A percentile compares a stretch with the other conserved stretches of the same genome.
Conservation (phyloP, 139 green algal species). For the Protoeuglena noctilucae region DNA sequence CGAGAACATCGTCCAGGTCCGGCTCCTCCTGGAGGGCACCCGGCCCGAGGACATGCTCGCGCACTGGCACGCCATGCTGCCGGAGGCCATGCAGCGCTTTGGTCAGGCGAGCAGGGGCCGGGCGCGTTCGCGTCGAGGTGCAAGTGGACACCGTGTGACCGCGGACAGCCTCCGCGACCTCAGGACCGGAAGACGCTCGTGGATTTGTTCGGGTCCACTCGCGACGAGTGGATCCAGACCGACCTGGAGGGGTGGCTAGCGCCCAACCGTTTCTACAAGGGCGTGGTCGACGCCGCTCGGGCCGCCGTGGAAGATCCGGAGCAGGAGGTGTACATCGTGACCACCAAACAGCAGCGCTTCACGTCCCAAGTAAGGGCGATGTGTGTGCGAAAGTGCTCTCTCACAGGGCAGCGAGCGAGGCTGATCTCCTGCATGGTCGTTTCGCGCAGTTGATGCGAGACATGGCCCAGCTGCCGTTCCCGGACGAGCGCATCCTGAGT, state of each 20-base stretch:
- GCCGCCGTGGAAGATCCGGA: constrained; percentile 16
- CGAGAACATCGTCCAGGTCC: constrained; percentile 90
- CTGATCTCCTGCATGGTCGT: no score
- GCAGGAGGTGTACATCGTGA: constrained; percentile 88
- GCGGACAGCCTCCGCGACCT: no score
- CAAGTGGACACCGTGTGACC: no score
- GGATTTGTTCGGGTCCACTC: constrained; percentile 67
- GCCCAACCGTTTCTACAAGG: constrained; percentile 82
- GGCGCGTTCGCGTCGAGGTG: no score
- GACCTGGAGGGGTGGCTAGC: constrained; percentile 82
- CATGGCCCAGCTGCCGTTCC: constrained; percentile 62
- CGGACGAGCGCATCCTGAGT: constrained; percentile 62
- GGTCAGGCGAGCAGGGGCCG: constrained; percentile 13
- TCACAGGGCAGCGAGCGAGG: no score
- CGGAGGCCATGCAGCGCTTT: constrained; percentile 57
- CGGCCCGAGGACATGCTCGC: constrained; percentile 54
- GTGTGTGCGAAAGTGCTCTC: no score
- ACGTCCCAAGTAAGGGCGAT: no score
- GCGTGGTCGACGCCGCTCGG: constrained; percentile 47
- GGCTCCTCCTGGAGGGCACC: constrained; percentile 64
- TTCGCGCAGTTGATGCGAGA: constrained; percentile 62
- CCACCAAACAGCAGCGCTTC: constrained; percentile 91
- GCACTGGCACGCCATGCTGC: constrained; percentile 52
- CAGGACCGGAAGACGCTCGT: constrained; percentile 60
- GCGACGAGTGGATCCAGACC: constrained; percentile 80